Evolutionary conservation across 1,139 yeast species (phyloP).

Genomic region (Komagataea norvegica): DNA sequence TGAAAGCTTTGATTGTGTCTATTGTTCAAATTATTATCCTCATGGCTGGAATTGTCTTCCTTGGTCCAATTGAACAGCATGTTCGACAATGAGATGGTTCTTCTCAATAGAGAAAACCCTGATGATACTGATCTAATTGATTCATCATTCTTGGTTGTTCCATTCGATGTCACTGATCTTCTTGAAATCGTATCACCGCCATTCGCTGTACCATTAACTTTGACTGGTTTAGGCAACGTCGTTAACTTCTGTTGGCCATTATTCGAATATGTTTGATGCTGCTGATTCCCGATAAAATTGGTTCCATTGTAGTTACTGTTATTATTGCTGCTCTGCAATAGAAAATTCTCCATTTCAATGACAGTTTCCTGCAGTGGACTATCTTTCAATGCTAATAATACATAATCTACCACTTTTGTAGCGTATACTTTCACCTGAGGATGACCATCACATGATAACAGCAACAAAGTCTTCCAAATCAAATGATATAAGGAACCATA

Average conservation of each 20-base stretch:
- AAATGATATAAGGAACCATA: slow-evolving; percentile 86
- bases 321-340: slow-evolving; percentile 42
- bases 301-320: not conserved
- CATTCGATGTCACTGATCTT: slow-evolving; percentile 13
- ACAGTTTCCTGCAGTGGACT: slow-evolving; percentile 61
- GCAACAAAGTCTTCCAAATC: slow-evolving; percentile 79
- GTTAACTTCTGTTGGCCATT: slow-evolving; percentile 8
- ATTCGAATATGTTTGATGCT: not conserved
- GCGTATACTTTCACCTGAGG: slow-evolving; percentile 74
- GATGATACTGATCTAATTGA: slow-evolving; percentile 4
- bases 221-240: slow-evolving; percentile 23
- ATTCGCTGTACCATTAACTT: slow-evolving; percentile 19
- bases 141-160: not conserved
- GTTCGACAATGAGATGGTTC: slow-evolving; percentile 24
- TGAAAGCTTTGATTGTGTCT: slow-evolving; percentile 20
- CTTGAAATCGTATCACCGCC: slow-evolving; percentile 1
- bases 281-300: slow-evolving; percentile 1
- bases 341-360: slow-evolving; percentile 58
- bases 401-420: slow-evolving; percentile 68
- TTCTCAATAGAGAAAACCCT: slow-evolving; percentile 18
- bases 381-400: slow-evolving; percentile 59
- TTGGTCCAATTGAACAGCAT: slow-evolving; percentile 22
- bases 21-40: slow-evolving; percentile 1
- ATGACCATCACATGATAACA: slow-evolving; percentile 86
- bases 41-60: slow-evolving; percentile 5